phyloP scores from a whole-genome alignment of 192 early-diverging fungal species.

The Geranomyces michiganensis region DNA sequence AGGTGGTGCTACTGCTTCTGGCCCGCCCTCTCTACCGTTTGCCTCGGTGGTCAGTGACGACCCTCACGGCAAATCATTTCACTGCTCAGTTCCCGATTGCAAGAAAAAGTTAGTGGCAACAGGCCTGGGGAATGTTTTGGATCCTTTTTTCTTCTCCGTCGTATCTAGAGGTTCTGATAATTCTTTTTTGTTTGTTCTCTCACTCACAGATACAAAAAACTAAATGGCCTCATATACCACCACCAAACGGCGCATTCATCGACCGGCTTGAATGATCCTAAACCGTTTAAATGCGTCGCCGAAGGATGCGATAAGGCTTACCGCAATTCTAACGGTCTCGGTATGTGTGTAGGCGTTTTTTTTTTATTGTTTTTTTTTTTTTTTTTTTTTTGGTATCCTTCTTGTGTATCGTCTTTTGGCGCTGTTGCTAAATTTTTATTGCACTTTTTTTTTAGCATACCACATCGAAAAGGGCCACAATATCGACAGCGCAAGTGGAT shows the following conservation, averaged over 20 bases:
- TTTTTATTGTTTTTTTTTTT: not conserved
- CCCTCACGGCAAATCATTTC: slow-evolving; percentile 29
- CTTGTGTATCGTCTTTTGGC: not conserved
- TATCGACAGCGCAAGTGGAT: not conserved
- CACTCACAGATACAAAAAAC: slow-evolving; percentile 73
- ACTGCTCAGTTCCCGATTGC: slow-evolving; percentile 17
- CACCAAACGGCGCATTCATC: slow-evolving; percentile 76
- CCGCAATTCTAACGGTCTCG: slow-evolving; percentile 40
- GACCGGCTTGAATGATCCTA: slow-evolving; percentile 33
- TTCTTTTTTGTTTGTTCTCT: slow-evolving; percentile 24
- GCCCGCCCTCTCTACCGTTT: not conserved
- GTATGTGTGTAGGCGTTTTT: slow-evolving; percentile 6
- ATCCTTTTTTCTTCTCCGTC: not conserved
- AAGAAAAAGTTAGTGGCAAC: slow-evolving; percentile 10
- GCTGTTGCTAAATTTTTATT: too few relatives aligned
- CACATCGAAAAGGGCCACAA: slow-evolving; percentile 37
- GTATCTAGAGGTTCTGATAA: slow-evolving; percentile 84
- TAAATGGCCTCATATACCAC: slow-evolving; percentile 90
- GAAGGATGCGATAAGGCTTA: slow-evolving; percentile 31
- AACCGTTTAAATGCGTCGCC: slow-evolving; percentile 35
- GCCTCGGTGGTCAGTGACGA: not conserved
- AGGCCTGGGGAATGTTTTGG: too few relatives aligned
- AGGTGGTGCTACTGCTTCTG: too few relatives aligned
- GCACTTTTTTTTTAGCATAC: slow-evolving; percentile 20
- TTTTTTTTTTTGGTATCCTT: not conserved